Base-by-base conservation (phyloP, 2,329 filamentous ascomycete genomes). In the Talaromyces pinophilus region DNA sequence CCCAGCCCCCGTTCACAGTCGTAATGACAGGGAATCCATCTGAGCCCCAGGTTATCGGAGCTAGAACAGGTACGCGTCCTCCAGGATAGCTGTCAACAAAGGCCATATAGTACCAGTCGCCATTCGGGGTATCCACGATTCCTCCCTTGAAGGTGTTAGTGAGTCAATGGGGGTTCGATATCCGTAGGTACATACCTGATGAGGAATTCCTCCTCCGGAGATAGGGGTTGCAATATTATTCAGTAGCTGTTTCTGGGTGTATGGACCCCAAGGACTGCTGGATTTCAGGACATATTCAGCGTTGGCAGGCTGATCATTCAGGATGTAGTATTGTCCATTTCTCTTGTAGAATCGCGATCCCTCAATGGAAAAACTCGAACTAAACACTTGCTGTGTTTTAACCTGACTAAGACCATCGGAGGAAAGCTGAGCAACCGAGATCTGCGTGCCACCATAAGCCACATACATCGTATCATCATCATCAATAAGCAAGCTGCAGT, bases 51-150 rank as follows among this genome's bases (percentile, higher is more conserved):
- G 52, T 55, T 17, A 55, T 55, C 15, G 52, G 52, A 3, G 52
- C 52, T 55, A 55, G 52, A 33, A 55, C 52, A 3, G 52, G 52
- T 8, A 55, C 52, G n/a, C 52, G 52, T 35, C 52, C 52, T 55
- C 52, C 52, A 2, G 52, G 52, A 6, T 55, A 55, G 52, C 52
- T 55, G 52, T 59, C 54, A 25, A 59, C 54, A 40, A 59, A 59
- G 1, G 54, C 54, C 33, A 59, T 38, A 17, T 59, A 59, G 22
- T 59, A 59, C 54, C 54, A 59, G n/a, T 59, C 54, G 13, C 54
- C 54, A 22, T 59, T 25, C 17, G 33, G 33, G 2, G 54, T 59
- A 38, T 59, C 54, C 13, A 59, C 54, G n/a, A 59, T 59, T 40
- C 54, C 54, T 17, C 54, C 54, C 52, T 55, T 50, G 19, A 55